phyloP scores from a whole-genome alignment of 768 basidiomycete species.

The Lyophyllum semitale region DNA sequence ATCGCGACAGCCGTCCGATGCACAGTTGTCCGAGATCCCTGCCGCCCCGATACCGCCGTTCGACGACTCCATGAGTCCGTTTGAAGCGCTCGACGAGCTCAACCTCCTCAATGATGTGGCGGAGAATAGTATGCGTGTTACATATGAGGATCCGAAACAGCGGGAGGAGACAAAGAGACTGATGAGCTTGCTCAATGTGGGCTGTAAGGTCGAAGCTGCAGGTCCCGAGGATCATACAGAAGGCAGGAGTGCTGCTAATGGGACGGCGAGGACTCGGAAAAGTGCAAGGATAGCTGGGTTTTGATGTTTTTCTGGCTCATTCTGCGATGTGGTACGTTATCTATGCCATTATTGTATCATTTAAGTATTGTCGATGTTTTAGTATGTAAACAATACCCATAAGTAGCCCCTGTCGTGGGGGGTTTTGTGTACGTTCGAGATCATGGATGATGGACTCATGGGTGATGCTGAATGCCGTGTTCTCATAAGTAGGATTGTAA shows the following conservation, averaged over 20 bases:
- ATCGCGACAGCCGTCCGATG: constrained; percentile 39
- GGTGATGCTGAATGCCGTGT: no score
- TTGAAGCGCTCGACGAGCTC: constrained; percentile 31
- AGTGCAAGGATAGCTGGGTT: constrained; percentile 21
- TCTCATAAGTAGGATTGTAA: no score
- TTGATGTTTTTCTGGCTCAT: constrained; percentile 1
- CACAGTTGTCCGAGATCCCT: constrained; percentile 21
- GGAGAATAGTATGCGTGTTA: constrained; percentile 57
- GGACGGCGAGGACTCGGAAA: constrained; percentile 13
- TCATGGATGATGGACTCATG: no score
- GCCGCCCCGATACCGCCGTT: constrained; percentile 18
- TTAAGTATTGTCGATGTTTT: background rate
- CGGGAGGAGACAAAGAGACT: constrained; percentile 57
- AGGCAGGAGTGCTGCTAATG: constrained; percentile 21
- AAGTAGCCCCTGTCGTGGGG: background rate
- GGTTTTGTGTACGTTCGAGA: no score
- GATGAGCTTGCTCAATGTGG: constrained; percentile 52
- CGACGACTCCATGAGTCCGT: constrained; percentile 25
- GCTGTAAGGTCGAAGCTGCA: constrained; percentile 14
- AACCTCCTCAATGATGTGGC: constrained; percentile 25
- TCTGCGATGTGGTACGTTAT: background rate
- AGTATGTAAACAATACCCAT: background rate
- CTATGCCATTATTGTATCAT: background rate
- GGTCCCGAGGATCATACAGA: constrained; percentile 19
- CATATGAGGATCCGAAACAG: constrained; percentile 71